These are phyloP conservation scores for Sphaceloma murrayae DNA, from an alignment of 2,329 filamentous ascomycete species.

Conservation along the genomic window DNA sequence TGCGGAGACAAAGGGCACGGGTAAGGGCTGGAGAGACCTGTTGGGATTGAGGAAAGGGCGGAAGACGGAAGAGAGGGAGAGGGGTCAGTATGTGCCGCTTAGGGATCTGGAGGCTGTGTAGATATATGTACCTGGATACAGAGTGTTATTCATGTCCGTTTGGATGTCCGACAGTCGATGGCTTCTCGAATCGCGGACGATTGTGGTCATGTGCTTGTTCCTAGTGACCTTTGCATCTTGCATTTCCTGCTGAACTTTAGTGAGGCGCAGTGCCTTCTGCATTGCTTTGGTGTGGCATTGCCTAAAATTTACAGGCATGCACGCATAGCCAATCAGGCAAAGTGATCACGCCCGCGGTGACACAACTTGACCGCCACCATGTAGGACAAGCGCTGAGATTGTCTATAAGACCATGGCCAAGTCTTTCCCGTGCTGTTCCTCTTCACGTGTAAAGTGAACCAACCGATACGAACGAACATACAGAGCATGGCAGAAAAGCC, in stretches of 20 bases:
- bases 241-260: no score
- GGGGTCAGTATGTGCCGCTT: conserved; percentile 38
- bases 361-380: background rate
- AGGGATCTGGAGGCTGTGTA: conserved; percentile 31
- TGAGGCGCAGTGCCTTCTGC: background rate
- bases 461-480: no score
- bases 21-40: background rate
- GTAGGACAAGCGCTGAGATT: no score
- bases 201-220: no score
- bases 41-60: conserved; percentile 23
- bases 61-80: conserved; percentile 30
- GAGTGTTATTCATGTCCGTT: no score
- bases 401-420: background rate
- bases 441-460: no score
- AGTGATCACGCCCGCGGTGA: background rate
- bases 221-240: no score
- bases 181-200: no score
- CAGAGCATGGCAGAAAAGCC: no score
- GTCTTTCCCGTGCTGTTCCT: background rate
- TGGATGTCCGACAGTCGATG: no score
- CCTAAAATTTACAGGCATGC: background rate
- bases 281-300: background rate
- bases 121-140: no score
- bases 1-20: background rate
- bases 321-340: background rate